Base-by-base conservation (phyloP, 768 basidiomycete species). In the Agaricus bisporus region DNA sequence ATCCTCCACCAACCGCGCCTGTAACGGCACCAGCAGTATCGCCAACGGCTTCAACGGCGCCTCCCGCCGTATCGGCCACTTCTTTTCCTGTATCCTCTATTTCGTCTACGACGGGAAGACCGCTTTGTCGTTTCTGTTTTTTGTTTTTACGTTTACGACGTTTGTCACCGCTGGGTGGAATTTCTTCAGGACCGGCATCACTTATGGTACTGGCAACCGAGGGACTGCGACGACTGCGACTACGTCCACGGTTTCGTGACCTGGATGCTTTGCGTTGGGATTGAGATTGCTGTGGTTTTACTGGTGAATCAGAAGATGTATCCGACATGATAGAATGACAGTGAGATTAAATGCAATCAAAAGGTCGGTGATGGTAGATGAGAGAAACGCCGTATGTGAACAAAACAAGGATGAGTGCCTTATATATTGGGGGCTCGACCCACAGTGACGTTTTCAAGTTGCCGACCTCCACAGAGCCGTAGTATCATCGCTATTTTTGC, bases 91-190 rank as follows among this genome's bases (percentile, higher is more conserved):
- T 58, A 46, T 56, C 52, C 22, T 54, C 59, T 2, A 61, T 52
- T 43, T 65, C 63, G 11, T 61, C 61, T 1, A 62, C 56, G 20
- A 53, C 57, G 11, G 60, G 60, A 6, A 63, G 58, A 11, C 53
- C 55, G 8, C 51, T 58, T 32, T 32, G 32, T 32, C 8, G 32
- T 32, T 32, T 3, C 2, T 53, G 38, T 18, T 48, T 41, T 48
- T 57, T 59, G 5, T 49, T 49, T 10, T 59, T 56, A 7, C 55
- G 54, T 14, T 56, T 55, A 37, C 60, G 59, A 29, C 56, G 48
- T 28, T 56, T 38, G 12, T 29, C 15, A 25, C 18, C 29, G 11
- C 41, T n/a, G n/a, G 41, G 22, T 4, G 51, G 49, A 35, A 35
- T 12, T 6, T 54, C 44, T 2, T 54, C 56, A 11, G 48, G 9